Evolutionary conservation across 1,139 yeast species (phyloP), one percentile per base, ranked within the genome.

Genomic region (Blastobotrys serpentis): DNA sequence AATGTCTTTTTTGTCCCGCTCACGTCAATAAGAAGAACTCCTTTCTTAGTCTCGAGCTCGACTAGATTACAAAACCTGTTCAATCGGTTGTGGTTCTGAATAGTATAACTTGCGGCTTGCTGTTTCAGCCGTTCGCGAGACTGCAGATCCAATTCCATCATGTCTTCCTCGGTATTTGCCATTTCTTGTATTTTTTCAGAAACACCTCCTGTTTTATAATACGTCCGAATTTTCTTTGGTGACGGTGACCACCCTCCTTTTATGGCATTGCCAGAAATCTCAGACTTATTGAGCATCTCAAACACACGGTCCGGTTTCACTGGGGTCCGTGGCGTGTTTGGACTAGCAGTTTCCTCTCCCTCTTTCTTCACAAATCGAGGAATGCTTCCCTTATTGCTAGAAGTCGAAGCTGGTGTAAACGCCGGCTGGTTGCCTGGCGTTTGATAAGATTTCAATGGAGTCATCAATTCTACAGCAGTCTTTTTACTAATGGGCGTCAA

Each of bases 151-250:
- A 26, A 7, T 14, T 26, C 32, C 11, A 25, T 21, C 32, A 25
- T 21, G 13, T 39, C 42, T 14, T 39, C 42, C 33, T 25, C 42
- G 13, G 14, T 11, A 14, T 26, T 39, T n/a, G 33, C 33, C 33
- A 39, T n/a, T 8, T 25, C 33, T 14, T 39, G 42, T 4, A 39
- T 39, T 17, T 16, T 39, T 14, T 39, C 42, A 23, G 42, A 39
- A 17, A 23, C 8, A 5, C 42, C 33, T 3, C 42, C 42, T 11
- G 11, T 16, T 7, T 14, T 39, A 22, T 25, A 16, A 11, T 7
- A 39, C 2, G 21, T 16, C 21, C 42, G 33, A 17, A 25, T 19
- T 16, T 39, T 39, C 13, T 39, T 39, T 3, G 42, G 42, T 2
- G 42, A 39, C 22, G 42, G 42, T 17, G 42, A 39, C 40, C 40